phyloP scores from a whole-genome alignment of 441 rosid species.

The Omphalea diandra region DNA sequence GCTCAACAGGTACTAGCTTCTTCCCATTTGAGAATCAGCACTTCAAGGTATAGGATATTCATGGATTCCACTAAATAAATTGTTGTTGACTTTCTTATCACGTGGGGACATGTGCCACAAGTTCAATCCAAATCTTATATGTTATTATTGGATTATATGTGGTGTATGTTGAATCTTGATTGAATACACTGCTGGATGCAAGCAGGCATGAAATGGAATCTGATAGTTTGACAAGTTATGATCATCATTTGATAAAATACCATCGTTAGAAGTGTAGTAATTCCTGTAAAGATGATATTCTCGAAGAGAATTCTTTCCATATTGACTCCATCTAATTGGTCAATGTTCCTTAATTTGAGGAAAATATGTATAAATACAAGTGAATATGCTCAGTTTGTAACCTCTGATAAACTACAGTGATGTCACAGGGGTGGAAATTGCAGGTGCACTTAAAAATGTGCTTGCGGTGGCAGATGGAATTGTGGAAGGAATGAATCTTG shows the following conservation, averaged over 20 bases:
- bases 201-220: neutral
- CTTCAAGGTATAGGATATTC: slow-evolving; percentile 64
- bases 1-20: slow-evolving; percentile 90
- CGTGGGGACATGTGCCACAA: neutral
- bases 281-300: neutral
- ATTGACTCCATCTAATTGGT: neutral
- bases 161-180: neutral
- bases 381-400: slow-evolving; percentile 56
- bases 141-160: neutral
- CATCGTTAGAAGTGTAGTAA: neutral
- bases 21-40: slow-evolving; percentile 74
- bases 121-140: neutral
- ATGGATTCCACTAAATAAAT: neutral
- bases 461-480: slow-evolving; percentile 96
- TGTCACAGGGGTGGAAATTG: slow-evolving; percentile 96
- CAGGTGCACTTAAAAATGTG: slow-evolving; percentile 94
- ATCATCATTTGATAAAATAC: neutral
- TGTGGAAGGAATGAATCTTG: slow-evolving; percentile 90
- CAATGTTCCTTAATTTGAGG: slow-evolving; percentile 1
- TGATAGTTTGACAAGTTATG: neutral
- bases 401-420: slow-evolving; percentile 85
- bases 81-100: neutral
- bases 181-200: neutral
- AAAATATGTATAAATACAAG: slow-evolving; percentile 11
- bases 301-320: neutral